A percentile compares a stretch with the other conserved stretches of the same genome.
Evolutionary conservation across 345 rosid genomes (phyloP).

Genomic region (Arabis hirsuta): DNA sequence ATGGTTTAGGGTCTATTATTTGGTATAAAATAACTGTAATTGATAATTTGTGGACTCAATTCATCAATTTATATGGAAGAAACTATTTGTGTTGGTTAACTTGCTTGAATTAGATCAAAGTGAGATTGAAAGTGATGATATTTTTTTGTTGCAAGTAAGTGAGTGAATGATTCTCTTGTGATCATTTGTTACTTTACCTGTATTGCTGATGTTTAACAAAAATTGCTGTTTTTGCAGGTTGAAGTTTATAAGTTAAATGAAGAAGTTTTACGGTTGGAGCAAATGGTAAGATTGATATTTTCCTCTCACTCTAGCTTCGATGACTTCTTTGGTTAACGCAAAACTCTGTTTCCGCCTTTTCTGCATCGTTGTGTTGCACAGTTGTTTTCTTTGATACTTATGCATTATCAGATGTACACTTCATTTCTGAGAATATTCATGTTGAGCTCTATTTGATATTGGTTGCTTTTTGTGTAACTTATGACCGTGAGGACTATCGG

Average conservation of each 20-base stretch:
- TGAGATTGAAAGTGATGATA: neutral
- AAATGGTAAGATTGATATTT: conserved; percentile 34
- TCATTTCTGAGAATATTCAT: neutral
- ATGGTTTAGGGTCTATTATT: neutral
- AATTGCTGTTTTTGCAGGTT: conserved; percentile 24
- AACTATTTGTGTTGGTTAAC: neutral
- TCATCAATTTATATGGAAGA: neutral
- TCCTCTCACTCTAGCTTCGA: neutral
- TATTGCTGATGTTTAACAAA: conserved; percentile 2
- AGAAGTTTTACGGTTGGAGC: conserved; percentile 41
- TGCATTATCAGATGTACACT: neutral
- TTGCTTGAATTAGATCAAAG: neutral
- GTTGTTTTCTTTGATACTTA: neutral
- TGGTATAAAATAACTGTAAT: no score
- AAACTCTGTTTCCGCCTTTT: neutral
- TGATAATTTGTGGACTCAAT: neutral
- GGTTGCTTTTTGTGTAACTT: neutral
- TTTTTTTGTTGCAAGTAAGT: conserved; percentile 16
- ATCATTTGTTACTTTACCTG: conserved; percentile 7
- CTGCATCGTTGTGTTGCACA: neutral
- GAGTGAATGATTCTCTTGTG: neutral
- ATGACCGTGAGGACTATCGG: neutral
- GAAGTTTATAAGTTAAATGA: conserved; percentile 40
- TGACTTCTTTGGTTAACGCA: conserved; percentile 15
- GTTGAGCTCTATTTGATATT: conserved; percentile 1